phyloP scores from a whole-genome alignment of 1,284 basidiomycete species.

The Jaminaea rosea region DNA sequence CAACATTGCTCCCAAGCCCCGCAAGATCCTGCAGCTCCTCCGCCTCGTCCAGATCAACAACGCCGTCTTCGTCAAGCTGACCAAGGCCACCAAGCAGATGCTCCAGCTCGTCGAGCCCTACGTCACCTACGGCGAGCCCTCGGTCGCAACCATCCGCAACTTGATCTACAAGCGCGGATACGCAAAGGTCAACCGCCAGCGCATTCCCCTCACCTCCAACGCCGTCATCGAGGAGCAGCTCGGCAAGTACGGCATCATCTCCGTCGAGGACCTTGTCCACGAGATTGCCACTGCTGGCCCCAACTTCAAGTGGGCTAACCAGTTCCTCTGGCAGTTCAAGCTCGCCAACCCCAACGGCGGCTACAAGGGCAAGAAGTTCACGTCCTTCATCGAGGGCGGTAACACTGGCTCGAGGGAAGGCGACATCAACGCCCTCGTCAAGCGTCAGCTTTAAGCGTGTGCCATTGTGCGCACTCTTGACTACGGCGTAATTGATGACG shows the following conservation, averaged over 20 bases:
- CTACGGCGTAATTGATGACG: too few species aligned
- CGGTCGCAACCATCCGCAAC: slow-evolving; percentile 92
- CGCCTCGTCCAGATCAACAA: slow-evolving; percentile 99
- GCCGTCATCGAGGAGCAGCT: slow-evolving; percentile 82
- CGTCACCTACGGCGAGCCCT: slow-evolving; percentile 78
- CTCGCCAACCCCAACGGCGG: slow-evolving; percentile 97
- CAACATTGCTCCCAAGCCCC: slow-evolving; percentile 97
- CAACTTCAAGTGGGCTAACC: slow-evolving; percentile 88
- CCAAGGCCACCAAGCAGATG: slow-evolving; percentile 94
- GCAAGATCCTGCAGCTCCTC: slow-evolving; percentile 97
- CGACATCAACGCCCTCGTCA: slow-evolving; percentile 93
- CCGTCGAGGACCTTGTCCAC: slow-evolving; percentile 94
- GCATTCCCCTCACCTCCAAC: slow-evolving; percentile 92
- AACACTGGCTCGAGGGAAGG: slow-evolving; percentile 84
- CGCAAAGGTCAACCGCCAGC: slow-evolving; percentile 95
- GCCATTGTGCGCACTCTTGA: too few species aligned
- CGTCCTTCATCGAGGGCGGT: slow-evolving; percentile 57
- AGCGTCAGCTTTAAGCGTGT: too few species aligned
- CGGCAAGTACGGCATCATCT: slow-evolving; percentile 92
- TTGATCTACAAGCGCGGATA: slow-evolving; percentile 99
- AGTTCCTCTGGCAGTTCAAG: slow-evolving; percentile 98
- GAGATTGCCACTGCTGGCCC: slow-evolving; percentile 92
- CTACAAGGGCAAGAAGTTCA: slow-evolving; percentile 95
- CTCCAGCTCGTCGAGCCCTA: slow-evolving; percentile 94
- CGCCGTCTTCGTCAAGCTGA: slow-evolving; percentile 95